phyloP scores from a whole-genome alignment of 2,329 filamentous ascomycete species.

The Nemania sp. region DNA sequence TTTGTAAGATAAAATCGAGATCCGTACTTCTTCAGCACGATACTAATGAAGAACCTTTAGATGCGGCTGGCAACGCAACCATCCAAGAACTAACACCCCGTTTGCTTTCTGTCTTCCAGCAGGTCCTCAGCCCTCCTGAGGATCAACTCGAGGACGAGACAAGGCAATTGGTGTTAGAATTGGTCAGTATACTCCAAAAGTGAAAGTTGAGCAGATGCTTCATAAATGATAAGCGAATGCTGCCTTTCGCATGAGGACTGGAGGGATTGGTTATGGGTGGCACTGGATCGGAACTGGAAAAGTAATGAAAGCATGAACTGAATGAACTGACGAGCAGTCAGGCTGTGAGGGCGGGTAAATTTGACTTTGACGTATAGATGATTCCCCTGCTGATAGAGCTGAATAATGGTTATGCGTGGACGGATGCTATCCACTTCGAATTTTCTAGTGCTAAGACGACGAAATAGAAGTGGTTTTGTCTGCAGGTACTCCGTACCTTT shows the following conservation, averaged over 20 bases:
- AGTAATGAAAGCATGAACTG: constrained; percentile 34
- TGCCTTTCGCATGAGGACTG: constrained; percentile 7
- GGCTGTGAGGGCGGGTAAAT: constrained; percentile 22
- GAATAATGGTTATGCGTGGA: constrained; percentile 9
- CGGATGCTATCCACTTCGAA: constrained; percentile 9
- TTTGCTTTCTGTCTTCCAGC: constrained; percentile 71
- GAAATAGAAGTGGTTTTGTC: background rate
- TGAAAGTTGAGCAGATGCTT: constrained; percentile 17
- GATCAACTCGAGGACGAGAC: constrained; percentile 77
- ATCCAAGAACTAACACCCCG: constrained; percentile 71
- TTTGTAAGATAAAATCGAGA: constrained; percentile 62
- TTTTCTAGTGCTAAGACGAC: constrained; percentile 3
- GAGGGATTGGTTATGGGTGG: constrained; percentile 3
- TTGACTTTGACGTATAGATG: constrained; percentile 35
- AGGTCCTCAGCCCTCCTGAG: constrained; percentile 71
- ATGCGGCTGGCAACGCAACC: constrained; percentile 69
- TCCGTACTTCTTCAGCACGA: background rate
- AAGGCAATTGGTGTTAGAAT: constrained; percentile 65
- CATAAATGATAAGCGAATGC: background rate
- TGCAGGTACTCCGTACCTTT: no score
- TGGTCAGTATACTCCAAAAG: constrained; percentile 49
- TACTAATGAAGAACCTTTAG: constrained; percentile 42
- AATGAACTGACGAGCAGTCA: constrained; percentile 36
- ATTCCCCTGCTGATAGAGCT: constrained; percentile 39
- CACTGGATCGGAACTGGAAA: constrained; percentile 13